Base-by-base conservation (phyloP, 768 basidiomycete species). In the Panellus pusillus region DNA sequence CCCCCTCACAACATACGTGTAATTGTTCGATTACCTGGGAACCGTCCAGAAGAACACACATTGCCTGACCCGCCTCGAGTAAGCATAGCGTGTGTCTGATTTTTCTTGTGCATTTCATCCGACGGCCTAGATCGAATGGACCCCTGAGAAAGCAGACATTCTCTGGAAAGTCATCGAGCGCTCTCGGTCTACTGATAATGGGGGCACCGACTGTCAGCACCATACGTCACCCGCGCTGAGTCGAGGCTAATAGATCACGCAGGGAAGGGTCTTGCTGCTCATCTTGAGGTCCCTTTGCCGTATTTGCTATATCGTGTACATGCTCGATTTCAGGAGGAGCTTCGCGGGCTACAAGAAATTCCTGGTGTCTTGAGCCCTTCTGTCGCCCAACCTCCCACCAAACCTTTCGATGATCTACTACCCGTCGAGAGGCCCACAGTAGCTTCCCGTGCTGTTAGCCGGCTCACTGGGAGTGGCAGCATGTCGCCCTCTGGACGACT, bases 111-210 rank as follows among this genome's bases (percentile, higher is more conserved):
- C 24, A 24, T 38, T 49, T 61, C 52, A 44, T 58, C 50, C 54
- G 57, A 48, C 39, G 50, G 48, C 55, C 53, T 63, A 93, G 91
- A 86, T 93, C 67, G 86, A 89, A 74, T 93, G 91, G 91, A 89
- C 80, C 39, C 61, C 80, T 8, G 89, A 92, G 53, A 93, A 93
- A 67, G 91, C 92, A 41, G 86, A 86, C 57, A 81, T 90, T 6
- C 74, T 93, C 8, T 93, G 91, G 91, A 89, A 91, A 68, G 87
- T 89, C 40, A 91, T 93, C 57, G 86, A 90, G 48, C 79, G 82
- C 61, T 89, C 89, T 31, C 79, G 89, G 50, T 79, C 84, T 6
- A 81, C 79, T 27, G 88, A 91, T 57, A 84, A 83, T 48, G 80
- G 82, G 15, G 87, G 82, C 37, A 83, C 89, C 35, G 91, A 93